A percentile compares a stretch with the other conserved stretches of the same genome.
Evolutionary conservation across 2,329 filamentous ascomycete genomes (phyloP).

Genomic region (Aspergillus luchuensis): DNA sequence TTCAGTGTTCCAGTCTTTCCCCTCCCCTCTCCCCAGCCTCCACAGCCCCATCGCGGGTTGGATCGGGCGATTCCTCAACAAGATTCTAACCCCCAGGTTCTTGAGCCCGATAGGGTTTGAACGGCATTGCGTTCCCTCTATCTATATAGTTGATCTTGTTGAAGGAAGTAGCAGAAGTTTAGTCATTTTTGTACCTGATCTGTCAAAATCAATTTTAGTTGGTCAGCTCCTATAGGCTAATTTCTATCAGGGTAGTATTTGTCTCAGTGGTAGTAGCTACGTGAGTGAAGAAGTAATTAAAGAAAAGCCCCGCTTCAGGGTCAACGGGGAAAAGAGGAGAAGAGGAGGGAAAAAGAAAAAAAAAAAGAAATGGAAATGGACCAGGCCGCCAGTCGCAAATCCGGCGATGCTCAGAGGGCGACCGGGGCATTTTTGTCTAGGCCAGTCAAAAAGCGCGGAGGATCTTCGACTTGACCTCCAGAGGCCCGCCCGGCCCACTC

Average conservation of each 20-base stretch:
- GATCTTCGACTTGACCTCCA: slow-evolving; percentile 26
- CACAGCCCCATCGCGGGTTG: not conserved
- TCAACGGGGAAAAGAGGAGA: not conserved
- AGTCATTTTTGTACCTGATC: not conserved
- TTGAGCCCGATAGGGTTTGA: not conserved
- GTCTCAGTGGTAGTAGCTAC: not conserved
- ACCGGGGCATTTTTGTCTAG: slow-evolving; percentile 17
- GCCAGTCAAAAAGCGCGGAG: slow-evolving; percentile 26
- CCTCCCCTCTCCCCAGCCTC: not conserved
- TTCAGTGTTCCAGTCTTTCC: not conserved
- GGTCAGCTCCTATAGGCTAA: no score
- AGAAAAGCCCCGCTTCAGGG: slow-evolving; percentile 1
- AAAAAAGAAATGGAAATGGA: no score
- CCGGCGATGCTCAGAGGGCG: slow-evolving; percentile 7
- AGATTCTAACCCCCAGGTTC: not conserved
- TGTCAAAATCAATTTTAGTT: no score
- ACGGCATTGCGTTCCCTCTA: not conserved
- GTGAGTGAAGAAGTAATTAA: not conserved
- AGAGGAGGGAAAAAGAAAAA: no score
- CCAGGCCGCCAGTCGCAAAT: slow-evolving; percentile 1
- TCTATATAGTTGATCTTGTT: no score
- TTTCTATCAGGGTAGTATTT: no score
- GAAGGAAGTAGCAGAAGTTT: not conserved
- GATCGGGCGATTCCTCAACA: not conserved
- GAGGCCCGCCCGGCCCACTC: slow-evolving; percentile 25